Conservation (phyloP, 2,329 filamentous ascomycete species). For the Pseudocercospora fijiensis region DNA sequence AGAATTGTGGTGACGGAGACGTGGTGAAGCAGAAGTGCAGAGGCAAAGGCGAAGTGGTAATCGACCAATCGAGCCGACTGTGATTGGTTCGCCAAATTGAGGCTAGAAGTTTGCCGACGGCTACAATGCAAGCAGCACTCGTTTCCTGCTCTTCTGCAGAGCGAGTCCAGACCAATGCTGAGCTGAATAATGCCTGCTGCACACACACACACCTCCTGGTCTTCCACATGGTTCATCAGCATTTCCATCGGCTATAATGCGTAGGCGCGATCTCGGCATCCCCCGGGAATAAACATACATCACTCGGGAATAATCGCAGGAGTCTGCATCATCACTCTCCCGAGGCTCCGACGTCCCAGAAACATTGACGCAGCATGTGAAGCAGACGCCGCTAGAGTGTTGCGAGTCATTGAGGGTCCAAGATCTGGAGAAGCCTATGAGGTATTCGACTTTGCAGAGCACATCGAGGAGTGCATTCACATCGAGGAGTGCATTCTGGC, state of each 20-base stretch:
- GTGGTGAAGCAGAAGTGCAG: constrained; percentile 9
- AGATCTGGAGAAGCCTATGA: constrained; percentile 3
- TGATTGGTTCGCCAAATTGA: neutral
- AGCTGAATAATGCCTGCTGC: no score
- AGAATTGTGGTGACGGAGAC: constrained; percentile 6
- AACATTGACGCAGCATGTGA: constrained; percentile 4
- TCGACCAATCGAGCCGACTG: constrained; percentile 16
- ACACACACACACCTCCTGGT: no score
- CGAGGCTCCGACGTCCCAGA: neutral
- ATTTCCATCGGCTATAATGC: neutral
- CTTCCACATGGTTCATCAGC: neutral
- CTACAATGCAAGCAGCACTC: neutral
- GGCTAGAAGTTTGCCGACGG: neutral
- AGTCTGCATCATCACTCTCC: neutral
- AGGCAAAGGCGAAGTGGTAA: constrained; percentile 7
- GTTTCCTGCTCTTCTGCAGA: neutral
- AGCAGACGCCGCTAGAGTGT: neutral
- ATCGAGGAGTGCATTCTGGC: no score
- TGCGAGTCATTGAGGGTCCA: neutral
- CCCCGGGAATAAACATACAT: neutral
- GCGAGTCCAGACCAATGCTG: no score
- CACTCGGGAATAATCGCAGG: constrained; percentile 2
- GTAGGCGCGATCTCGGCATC: neutral
- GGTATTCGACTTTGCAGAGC: neutral
- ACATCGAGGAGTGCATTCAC: constrained; percentile 2